A percentile compares a stretch with the other conserved stretches of the same genome.
phyloP scores from a whole-genome alignment of 768 basidiomycete genomes.

The Rhodosporidiobolus sp. region DNA sequence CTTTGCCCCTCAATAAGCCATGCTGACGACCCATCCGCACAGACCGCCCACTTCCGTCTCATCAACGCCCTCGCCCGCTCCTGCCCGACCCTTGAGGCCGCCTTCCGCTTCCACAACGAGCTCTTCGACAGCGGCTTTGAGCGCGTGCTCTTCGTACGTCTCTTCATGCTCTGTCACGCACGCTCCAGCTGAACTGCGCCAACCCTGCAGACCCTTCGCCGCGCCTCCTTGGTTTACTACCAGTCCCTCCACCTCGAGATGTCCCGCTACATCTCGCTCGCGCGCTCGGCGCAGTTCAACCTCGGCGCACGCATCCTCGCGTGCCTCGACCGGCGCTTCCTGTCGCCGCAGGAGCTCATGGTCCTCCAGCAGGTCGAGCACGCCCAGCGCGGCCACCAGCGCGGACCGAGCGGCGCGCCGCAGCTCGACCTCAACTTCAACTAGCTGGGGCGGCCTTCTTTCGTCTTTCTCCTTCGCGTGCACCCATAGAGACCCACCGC shows the following conservation, averaged over 20 bases:
- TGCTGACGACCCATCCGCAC: neutral
- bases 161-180: no score
- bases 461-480: neutral
- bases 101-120: constrained; percentile 77
- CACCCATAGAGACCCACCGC: neutral
- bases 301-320: constrained; percentile 69
- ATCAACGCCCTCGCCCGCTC: constrained; percentile 73
- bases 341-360: constrained; percentile 16
- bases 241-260: constrained; percentile 91
- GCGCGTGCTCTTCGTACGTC: constrained; percentile 74
- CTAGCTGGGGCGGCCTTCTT: neutral
- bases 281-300: constrained; percentile 50
- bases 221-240: constrained; percentile 92
- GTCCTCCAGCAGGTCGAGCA: constrained; percentile 20
- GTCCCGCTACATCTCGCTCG: constrained; percentile 74
- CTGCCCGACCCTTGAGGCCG: constrained; percentile 67
- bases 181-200: neutral
- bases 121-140: constrained; percentile 89
- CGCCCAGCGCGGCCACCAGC: no score
- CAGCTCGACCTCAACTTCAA: constrained; percentile 13
- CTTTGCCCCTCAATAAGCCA: neutral
- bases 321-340: constrained; percentile 22
- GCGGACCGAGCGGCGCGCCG: constrained; percentile 18
- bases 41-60: constrained; percentile 86
- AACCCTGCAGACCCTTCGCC: constrained; percentile 76